phyloP scores from a whole-genome alignment of 2,329 filamentous ascomycete species.

The Exophiala calicioides region DNA sequence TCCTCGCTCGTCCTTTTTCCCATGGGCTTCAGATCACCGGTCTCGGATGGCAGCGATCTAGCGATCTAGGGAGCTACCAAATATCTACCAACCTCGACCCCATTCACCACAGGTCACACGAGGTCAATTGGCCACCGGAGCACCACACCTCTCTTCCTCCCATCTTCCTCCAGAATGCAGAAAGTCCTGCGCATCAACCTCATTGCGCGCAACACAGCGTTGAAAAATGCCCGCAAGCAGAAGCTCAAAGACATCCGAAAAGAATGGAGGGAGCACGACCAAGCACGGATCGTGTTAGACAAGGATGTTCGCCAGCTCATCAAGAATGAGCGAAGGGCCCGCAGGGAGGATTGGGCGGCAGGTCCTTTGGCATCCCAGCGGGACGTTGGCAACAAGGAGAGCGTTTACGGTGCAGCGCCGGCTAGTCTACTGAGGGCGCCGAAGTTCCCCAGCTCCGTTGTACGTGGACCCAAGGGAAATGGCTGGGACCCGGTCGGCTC shows the following conservation, averaged over 20 bases:
- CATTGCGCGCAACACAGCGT: constrained; percentile 66
- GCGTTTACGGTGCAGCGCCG: constrained; percentile 58
- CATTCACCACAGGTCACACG: no score
- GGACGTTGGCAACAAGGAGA: constrained; percentile 62
- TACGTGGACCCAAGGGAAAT: constrained; percentile 30
- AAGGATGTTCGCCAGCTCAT: constrained; percentile 37
- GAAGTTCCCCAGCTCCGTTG: constrained; percentile 39
- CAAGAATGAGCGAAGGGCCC: constrained; percentile 55
- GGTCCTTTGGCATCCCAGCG: constrained; percentile 76
- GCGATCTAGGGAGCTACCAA: neutral
- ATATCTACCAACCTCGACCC: neutral
- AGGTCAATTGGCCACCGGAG: no score
- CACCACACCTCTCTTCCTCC: neutral
- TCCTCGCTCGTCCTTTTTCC: neutral
- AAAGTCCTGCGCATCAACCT: constrained; percentile 67
- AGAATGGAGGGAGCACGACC: constrained; percentile 40
- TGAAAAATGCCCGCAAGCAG: constrained; percentile 48
- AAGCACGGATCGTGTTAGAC: constrained; percentile 34
- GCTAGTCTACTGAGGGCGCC: constrained; percentile 39
- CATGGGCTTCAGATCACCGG: neutral
- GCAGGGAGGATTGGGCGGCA: constrained; percentile 74
- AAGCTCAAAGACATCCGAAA: constrained; percentile 46
- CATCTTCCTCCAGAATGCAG: constrained; percentile 58
- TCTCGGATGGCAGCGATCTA: neutral
- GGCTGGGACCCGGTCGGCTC: constrained; percentile 22